Base-by-base conservation (phyloP, 176 grass and related monocot species). In the Avena sativa region DNA sequence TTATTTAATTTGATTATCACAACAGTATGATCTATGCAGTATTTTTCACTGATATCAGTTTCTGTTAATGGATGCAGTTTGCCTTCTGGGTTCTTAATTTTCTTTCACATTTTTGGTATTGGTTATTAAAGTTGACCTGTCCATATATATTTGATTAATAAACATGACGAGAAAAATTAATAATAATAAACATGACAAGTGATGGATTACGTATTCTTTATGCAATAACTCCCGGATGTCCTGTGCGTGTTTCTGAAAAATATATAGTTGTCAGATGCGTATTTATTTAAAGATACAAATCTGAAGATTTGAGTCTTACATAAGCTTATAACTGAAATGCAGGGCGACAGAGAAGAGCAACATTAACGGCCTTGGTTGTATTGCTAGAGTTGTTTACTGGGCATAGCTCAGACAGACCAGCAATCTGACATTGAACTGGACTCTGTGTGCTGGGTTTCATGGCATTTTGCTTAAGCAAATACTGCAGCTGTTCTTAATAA, bases 331-430 rank as follows among this genome's bases (percentile, higher is more conserved):
- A 78, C 4, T 4, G 21, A 89, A 83, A 46, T 87, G 63, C 86
- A 98, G 94, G 65, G 92, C 40, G 0, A 87, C 82, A 12, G 84
- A 94, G 86, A 93, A 93, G 73, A 96, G 90, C 6, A 89, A 94
- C 25, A 55, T 88, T 58, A 90, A 87, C 62, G 95, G 79, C 43
- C 92, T 89, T 71, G 89, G 20, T 91, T 13, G 90, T 91, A 62
- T 71, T 94, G 60, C 80, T 94, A 59, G 92, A 98, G 78, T 81
- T 96, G 74, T 79, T 98, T 81, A 96, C 92, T 47, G 90, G 92
- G 13, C 67, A 8, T 59, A 85, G 85, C 59, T 89, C 92, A 83
- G 53, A 86, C 25, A 21, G 87, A 90, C 61, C 28, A 79, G 9
- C 84, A 91, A 14, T 93, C 90, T 87, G 76, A 72, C 0, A 55